Percentiles rank a stretch among this genome's conserved stretches.
phyloP scores from a whole-genome alignment of 2,329 filamentous ascomycete genomes.

The Fusarium concolor region DNA sequence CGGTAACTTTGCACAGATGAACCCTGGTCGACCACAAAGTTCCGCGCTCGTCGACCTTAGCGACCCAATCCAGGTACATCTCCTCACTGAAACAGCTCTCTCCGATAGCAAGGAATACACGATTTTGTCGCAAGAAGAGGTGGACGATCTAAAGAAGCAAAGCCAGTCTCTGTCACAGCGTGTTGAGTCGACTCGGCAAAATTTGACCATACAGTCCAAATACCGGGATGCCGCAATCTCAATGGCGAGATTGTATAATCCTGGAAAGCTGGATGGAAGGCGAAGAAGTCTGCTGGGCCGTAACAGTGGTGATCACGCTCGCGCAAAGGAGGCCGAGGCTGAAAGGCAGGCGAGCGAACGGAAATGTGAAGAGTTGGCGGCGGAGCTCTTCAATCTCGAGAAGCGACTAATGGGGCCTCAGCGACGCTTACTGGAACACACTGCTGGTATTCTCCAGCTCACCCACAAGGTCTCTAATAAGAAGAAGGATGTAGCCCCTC shows the following conservation, averaged over 20 bases:
- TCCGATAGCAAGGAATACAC: constrained; percentile 87
- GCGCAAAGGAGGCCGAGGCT: constrained; percentile 72
- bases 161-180: constrained; percentile 76
- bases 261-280: constrained; percentile 61
- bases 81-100: constrained; percentile 93
- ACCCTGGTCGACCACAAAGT: constrained; percentile 63
- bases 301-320: constrained; percentile 61
- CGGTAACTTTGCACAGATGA: constrained; percentile 56
- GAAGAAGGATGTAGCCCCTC: constrained; percentile 60
- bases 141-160: constrained; percentile 92
- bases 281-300: constrained; percentile 63
- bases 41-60: constrained; percentile 70
- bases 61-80: constrained; percentile 85
- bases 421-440: constrained; percentile 84
- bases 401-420: constrained; percentile 80
- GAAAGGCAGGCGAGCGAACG: constrained; percentile 80
- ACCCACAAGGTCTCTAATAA: constrained; percentile 81
- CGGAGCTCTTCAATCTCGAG: constrained; percentile 83
- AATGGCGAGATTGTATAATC: constrained; percentile 81
- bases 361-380: constrained; percentile 86
- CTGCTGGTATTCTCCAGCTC: constrained; percentile 89
- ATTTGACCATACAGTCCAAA: constrained; percentile 90
- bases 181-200: constrained; percentile 84
- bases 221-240: constrained; percentile 93
- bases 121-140: constrained; percentile 89